A percentile compares a stretch with the other conserved stretches of the same genome.
Conservation (phyloP, 2,329 filamentous ascomycete genomes). For the Aspergillus ochraceoroseus region DNA sequence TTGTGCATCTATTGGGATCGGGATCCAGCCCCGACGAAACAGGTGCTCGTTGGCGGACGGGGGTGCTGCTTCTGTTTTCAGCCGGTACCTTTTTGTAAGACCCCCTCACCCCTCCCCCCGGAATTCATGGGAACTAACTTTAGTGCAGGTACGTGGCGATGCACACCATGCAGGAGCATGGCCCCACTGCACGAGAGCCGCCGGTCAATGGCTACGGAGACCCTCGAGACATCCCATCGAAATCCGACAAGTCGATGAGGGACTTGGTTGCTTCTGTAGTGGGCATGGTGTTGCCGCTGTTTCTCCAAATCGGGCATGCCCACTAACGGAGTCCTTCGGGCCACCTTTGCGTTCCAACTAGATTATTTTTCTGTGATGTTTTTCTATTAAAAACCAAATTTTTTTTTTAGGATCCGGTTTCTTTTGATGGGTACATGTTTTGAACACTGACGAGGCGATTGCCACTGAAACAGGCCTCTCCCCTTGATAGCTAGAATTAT, state of each 20-base stretch:
- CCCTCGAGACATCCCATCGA: conserved; percentile 31
- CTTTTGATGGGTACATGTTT: background rate
- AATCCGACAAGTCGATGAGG: conserved; percentile 41
- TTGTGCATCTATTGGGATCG: conserved; percentile 65
- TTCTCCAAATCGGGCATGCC: conserved; percentile 47
- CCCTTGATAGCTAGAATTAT: background rate
- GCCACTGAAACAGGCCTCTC: background rate
- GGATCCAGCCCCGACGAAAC: conserved; percentile 51
- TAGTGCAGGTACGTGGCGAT: conserved; percentile 80
- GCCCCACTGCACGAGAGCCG: conserved; percentile 32
- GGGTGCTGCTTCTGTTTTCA: conserved; percentile 88
- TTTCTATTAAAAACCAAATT: background rate
- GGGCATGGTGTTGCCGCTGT: conserved; percentile 46
- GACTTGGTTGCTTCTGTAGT: conserved; percentile 46
- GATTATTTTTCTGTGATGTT: conserved; percentile 2
- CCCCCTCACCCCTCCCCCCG: conserved; percentile 17
- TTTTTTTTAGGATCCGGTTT: conserved; percentile 1
- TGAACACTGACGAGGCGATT: background rate
- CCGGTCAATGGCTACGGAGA: conserved; percentile 44
- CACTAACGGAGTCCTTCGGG: no score
- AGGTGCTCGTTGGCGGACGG: conserved; percentile 77
- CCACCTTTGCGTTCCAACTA: conserved; percentile 1
- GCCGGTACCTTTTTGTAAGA: conserved; percentile 90
- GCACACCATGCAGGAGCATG: conserved; percentile 87
- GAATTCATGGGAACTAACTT: conserved; percentile 7